phyloP scores from a whole-genome alignment of 768 basidiomycete genomes.

The Podaxis sp. region DNA sequence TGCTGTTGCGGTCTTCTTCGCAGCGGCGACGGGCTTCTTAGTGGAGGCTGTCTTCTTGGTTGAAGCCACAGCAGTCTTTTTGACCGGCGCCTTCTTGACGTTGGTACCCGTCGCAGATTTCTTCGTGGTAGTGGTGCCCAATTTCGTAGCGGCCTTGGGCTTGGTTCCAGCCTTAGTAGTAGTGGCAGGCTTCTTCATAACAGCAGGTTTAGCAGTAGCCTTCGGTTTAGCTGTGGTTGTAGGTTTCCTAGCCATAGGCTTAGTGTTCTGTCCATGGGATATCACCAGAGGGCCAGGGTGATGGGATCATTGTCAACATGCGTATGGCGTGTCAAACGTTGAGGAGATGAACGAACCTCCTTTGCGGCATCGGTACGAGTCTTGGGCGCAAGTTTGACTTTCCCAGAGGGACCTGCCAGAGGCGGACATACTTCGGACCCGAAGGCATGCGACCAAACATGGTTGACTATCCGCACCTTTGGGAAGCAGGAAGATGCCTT shows the following conservation, averaged over 20 bases:
- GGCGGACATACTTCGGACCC: slow-evolving; percentile 11
- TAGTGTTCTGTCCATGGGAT: slow-evolving; percentile 37
- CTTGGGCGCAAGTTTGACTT: slow-evolving; percentile 70
- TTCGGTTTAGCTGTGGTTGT: slow-evolving; percentile 18
- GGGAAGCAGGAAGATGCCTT: slow-evolving; percentile 49
- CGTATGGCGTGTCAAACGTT: slow-evolving; percentile 7
- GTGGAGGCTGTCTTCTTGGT: slow-evolving; percentile 19
- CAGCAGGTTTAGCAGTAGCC: slow-evolving; percentile 21
- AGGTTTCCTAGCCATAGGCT: slow-evolving; percentile 42
- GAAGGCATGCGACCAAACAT: background rate
- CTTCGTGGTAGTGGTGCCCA: slow-evolving; percentile 20
- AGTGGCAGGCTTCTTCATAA: slow-evolving; percentile 20
- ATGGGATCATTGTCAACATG: slow-evolving; percentile 16
- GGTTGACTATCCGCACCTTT: slow-evolving; percentile 36
- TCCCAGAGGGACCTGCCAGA: slow-evolving; percentile 37
- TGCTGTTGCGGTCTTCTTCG: slow-evolving; percentile 25
- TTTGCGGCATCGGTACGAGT: slow-evolving; percentile 53
- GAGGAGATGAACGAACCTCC: slow-evolving; percentile 35
- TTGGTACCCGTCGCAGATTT: slow-evolving; percentile 27
- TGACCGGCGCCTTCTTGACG: slow-evolving; percentile 21
- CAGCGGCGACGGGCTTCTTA: slow-evolving; percentile 22
- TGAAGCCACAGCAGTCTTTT: slow-evolving; percentile 14
- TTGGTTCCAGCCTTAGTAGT: slow-evolving; percentile 19
- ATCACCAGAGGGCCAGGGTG: slow-evolving; percentile 13
- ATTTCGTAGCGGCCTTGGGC: slow-evolving; percentile 17